Evolutionary conservation across 2,329 filamentous ascomycete species (phyloP).

Genomic region (Cadophora sp.): DNA sequence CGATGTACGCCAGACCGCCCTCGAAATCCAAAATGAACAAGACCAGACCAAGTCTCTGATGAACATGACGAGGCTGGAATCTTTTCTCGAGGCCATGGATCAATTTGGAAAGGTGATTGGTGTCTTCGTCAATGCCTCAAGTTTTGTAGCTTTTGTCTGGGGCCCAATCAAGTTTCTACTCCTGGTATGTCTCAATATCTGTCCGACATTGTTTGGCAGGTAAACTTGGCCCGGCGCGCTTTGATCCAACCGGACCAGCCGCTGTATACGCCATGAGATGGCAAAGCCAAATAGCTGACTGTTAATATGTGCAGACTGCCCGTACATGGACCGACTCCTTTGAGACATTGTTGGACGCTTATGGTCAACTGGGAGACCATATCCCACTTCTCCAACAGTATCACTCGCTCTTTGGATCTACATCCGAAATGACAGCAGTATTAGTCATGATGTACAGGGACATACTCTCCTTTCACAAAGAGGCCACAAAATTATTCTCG

Average conservation of each 20-base stretch:
- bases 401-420: constrained; percentile 41
- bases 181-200: constrained; percentile 30
- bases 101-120: constrained; percentile 47
- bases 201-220: not conserved
- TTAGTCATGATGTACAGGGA: constrained; percentile 47
- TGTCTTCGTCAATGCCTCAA: constrained; percentile 44
- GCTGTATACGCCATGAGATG: no score
- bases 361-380: constrained; percentile 48
- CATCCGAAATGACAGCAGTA: constrained; percentile 42
- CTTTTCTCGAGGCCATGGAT: constrained; percentile 46
- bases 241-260: no score
- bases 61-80: constrained; percentile 42
- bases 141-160: constrained; percentile 46
- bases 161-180: constrained; percentile 49
- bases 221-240: no score
- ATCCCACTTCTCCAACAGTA: constrained; percentile 47
- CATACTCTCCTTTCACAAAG: constrained; percentile 48
- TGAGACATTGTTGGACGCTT: constrained; percentile 47
- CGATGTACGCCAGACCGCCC: constrained; percentile 33
- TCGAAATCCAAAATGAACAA: constrained; percentile 43
- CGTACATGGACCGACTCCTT: constrained; percentile 45
- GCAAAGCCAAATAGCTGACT: not conserved
- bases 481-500: constrained; percentile 44
- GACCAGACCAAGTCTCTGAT: constrained; percentile 35
- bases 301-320: constrained; percentile 37